phyloP scores from a whole-genome alignment of 2,329 filamentous ascomycete genomes.

The Akanthomyces uredinophilus region DNA sequence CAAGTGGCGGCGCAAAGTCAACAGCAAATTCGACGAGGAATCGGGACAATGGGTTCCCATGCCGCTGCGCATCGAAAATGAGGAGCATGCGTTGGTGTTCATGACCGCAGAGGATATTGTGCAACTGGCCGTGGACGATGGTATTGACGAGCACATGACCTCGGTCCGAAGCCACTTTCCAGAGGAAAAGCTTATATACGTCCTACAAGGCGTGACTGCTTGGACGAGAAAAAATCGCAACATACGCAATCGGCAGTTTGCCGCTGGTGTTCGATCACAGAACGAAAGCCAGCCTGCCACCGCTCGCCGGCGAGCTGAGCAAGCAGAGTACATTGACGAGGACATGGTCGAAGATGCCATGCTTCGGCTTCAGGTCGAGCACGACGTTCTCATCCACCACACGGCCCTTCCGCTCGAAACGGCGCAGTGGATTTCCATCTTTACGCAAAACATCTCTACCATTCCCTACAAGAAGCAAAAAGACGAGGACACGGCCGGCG shows the following conservation, averaged over 20 bases:
- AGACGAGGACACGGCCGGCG: constrained; percentile 45
- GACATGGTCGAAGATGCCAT: constrained; percentile 66
- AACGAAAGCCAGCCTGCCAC: constrained; percentile 21
- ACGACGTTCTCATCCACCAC: constrained; percentile 66
- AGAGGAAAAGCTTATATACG: constrained; percentile 55
- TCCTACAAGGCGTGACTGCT: constrained; percentile 62
- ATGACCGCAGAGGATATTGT: constrained; percentile 63
- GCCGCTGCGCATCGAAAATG: constrained; percentile 43
- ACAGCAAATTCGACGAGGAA: constrained; percentile 56
- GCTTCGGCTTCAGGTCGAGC: constrained; percentile 62
- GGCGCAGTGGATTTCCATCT: constrained; percentile 65
- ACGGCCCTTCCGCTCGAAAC: constrained; percentile 57
- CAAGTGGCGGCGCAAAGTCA: constrained; percentile 65
- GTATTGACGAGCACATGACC: constrained; percentile 55
- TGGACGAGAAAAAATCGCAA: constrained; percentile 68
- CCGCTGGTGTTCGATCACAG: constrained; percentile 54
- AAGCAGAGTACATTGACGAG: constrained; percentile 54
- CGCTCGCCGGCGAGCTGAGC: constrained; percentile 34
- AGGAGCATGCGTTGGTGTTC: constrained; percentile 58
- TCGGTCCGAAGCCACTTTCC: constrained; percentile 51
- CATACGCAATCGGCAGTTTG: constrained; percentile 62
- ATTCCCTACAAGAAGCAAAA: constrained; percentile 62
- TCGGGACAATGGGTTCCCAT: constrained; percentile 62
- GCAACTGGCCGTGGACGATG: constrained; percentile 46
- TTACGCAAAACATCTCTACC: constrained; percentile 74